phyloP scores from a whole-genome alignment of 768 basidiomycete genomes.

The Pleurotus platypus region DNA sequence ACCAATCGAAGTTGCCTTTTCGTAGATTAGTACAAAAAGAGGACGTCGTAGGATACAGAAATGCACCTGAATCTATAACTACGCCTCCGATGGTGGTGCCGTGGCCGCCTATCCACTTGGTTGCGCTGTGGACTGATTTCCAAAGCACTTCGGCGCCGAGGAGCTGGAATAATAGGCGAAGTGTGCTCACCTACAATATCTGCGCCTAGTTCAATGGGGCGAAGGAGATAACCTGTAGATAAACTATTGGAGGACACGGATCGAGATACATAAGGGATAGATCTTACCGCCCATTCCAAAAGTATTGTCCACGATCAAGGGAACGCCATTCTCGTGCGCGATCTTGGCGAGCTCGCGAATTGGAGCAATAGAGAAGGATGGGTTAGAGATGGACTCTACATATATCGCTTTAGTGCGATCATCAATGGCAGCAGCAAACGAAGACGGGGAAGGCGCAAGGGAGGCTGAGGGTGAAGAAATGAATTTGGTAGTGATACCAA shows the following conservation, averaged over 20 bases:
- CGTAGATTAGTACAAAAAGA: not conserved
- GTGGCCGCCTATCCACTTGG: constrained; percentile 68
- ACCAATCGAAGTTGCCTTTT: not conserved
- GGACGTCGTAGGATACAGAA: constrained; percentile 14
- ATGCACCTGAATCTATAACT: constrained; percentile 57
- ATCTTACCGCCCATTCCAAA: constrained; percentile 58
- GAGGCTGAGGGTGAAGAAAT: constrained; percentile 26
- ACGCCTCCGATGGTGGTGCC: constrained; percentile 69
- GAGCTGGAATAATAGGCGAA: not conserved
- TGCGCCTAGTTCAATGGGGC: constrained; percentile 23
- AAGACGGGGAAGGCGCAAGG: constrained; percentile 13
- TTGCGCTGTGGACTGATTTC: constrained; percentile 46
- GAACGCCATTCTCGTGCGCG: constrained; percentile 58
- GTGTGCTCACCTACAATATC: constrained; percentile 30
- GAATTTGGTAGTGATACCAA: constrained; percentile 52
- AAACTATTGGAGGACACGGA: not conserved
- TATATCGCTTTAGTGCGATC: constrained; percentile 56
- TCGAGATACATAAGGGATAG: constrained; percentile 15
- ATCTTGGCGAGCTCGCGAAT: constrained; percentile 59
- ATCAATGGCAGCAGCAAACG: constrained; percentile 52
- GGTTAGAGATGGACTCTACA: constrained; percentile 63
- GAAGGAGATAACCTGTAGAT: constrained; percentile 8
- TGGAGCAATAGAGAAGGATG: constrained; percentile 52
- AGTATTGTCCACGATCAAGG: constrained; percentile 65
- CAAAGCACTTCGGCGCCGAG: not conserved